Conservation (phyloP, 805 yeast genomes). For the Starmerella vaccinii region DNA sequence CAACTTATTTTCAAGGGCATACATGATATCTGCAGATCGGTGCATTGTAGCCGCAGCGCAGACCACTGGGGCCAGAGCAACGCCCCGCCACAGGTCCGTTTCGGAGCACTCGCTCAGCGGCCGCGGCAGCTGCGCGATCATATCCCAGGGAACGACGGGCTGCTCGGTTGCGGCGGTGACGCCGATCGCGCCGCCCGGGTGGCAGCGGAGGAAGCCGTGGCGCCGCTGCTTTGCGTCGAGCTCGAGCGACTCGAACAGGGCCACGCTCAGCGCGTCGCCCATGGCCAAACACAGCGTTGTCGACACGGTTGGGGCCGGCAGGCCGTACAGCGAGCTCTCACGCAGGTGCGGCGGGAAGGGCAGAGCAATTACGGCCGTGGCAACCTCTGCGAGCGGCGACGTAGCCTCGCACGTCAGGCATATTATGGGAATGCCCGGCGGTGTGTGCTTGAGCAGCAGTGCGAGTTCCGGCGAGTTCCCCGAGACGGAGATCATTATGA, state of each 20-base stretch:
- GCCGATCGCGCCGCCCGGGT: conserved; percentile 91
- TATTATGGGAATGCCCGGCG: conserved; percentile 43
- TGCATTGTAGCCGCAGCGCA: conserved; percentile 9
- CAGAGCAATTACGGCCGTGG: conserved; percentile 50
- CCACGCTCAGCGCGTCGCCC: conserved; percentile 69
- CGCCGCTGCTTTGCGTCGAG: conserved; percentile 46
- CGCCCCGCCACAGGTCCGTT: conserved; percentile 23
- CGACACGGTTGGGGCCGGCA: conserved; percentile 81
- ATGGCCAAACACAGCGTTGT: conserved; percentile 65
- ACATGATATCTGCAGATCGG: conserved; percentile 24
- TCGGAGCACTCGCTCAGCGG: conserved; percentile 16
- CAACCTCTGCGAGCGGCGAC: conserved; percentile 45
- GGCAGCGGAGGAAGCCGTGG: conserved; percentile 54
- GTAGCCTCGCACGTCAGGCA: conserved; percentile 52
- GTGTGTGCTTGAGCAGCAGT: conserved; percentile 46
- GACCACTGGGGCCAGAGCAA: conserved; percentile 13
- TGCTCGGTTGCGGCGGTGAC: conserved; percentile 21
- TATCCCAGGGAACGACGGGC: conserved; percentile 12
- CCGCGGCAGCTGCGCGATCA: conserved; percentile 16
- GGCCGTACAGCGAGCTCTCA: conserved; percentile 60
- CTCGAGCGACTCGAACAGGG: conserved; percentile 58
- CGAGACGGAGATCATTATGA: conserved; percentile 63
- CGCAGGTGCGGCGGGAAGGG: conserved; percentile 47
- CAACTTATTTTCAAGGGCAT: conserved; percentile 46
- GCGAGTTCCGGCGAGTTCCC: conserved; percentile 75